Evolutionary conservation across 305 asterid genomes (phyloP).

Genomic region (Rubia tinctorum): DNA sequence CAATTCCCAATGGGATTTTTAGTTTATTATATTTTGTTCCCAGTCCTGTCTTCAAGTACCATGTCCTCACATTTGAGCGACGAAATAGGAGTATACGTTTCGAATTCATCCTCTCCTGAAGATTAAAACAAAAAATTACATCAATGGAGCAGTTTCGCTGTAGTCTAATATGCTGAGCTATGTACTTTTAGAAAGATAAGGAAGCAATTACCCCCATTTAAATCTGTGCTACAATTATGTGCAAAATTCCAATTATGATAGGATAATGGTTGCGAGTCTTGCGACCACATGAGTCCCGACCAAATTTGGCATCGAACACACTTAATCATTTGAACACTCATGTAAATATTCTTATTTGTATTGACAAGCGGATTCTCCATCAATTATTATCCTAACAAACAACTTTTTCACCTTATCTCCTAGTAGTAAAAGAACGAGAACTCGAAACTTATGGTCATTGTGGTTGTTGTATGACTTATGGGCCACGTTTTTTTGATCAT

Average conservation of each 20-base stretch:
- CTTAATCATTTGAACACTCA: too few species aligned
- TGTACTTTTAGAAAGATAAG: background rate
- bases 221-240: background rate
- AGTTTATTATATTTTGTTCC: background rate
- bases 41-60: background rate
- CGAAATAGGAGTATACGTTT: background rate
- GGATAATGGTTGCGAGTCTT: background rate
- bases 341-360: too few species aligned
- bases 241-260: background rate
- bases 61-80: background rate
- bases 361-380: too few species aligned
- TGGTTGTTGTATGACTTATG: too few species aligned
- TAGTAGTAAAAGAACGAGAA: too few species aligned
- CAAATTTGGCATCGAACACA: too few species aligned
- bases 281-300: background rate
- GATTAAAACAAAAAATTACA: background rate
- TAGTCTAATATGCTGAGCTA: background rate
- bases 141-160: background rate
- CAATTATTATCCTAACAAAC: too few species aligned
- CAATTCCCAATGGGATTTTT: slow-evolving; percentile 46
- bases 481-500: too few species aligned
- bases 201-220: background rate
- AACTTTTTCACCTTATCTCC: too few species aligned
- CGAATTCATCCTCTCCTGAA: background rate
- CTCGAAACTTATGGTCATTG: too few species aligned